These are phyloP conservation scores for Monosporascus sp. DNA, from an alignment of 2,329 filamentous ascomycete species.

Conservation along the genomic window DNA sequence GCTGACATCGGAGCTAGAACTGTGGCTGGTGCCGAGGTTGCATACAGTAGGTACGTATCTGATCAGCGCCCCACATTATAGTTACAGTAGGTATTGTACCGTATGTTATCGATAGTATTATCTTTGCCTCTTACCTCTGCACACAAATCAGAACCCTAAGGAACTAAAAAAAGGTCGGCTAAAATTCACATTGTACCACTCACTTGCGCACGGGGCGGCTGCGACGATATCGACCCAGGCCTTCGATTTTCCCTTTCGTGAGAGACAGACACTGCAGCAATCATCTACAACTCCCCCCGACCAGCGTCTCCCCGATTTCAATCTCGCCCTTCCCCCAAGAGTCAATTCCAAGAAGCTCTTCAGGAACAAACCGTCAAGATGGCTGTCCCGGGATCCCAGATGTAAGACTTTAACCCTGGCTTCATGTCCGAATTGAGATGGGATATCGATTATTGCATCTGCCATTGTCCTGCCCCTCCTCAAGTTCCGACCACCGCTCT, in stretches of 20 bases:
- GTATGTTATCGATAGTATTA: neutral
- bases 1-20: conserved; percentile 1
- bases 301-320: conserved; percentile 2
- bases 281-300: conserved; percentile 8
- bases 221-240: conserved; percentile 16
- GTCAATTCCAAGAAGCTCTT: conserved; percentile 32
- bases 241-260: conserved; percentile 14
- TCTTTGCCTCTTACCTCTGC: neutral
- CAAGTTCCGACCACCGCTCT: too few relatives aligned
- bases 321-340: conserved; percentile 18
- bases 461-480: conserved; percentile 5
- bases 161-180: conserved; percentile 15
- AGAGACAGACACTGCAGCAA: conserved; percentile 8
- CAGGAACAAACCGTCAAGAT: conserved; percentile 42
- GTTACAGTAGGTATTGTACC: too few relatives aligned
- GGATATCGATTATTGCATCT: conserved; percentile 1
- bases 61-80: neutral
- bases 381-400: conserved; percentile 57
- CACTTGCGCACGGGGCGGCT: neutral
- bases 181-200: conserved; percentile 23
- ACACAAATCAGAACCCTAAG: conserved; percentile 28
- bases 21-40: conserved; percentile 17
- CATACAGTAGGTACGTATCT: conserved; percentile 4
- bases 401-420: conserved; percentile 42
- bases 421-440: too few relatives aligned